Evolutionary conservation across 257 asterid species (phyloP), one percentile per base, ranked within the genome.

Genomic region (Rubia yunnanensis): DNA sequence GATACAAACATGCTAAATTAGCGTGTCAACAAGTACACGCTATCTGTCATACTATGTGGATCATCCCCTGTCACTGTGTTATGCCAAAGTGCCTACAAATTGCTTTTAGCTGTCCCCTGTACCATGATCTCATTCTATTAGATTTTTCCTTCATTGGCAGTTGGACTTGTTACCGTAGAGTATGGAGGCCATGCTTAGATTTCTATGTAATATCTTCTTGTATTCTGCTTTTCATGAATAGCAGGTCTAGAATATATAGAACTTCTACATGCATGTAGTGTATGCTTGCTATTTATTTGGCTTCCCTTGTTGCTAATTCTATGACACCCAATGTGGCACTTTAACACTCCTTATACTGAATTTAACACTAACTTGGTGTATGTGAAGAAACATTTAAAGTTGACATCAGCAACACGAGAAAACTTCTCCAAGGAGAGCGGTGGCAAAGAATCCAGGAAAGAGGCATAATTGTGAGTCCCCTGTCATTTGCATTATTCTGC

Each of bases 381-480:
- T 77, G 60, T 66, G 46, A 81, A 90, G 97, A 75, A 76, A 90
- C 96, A 67, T 91, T 91, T 74, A 60, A 86, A 81, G 92, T 91
- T 59, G 97, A 91, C 69, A 86, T 86, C 30, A 61, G 86, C 74
- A 91, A 80, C 84, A 91, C 96, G 15, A 88, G 84, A 60, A 86
- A 75, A 74, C 97, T 91, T 74, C 91, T 91, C 6, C 91, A 83
- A 74, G 96, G 97, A 34, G 95, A 88, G 60, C 92, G 91, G 55
- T 95, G 96, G 46, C 70, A 74, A 64, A 84, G 56, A 77, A 88
- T 91, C 63, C 78, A 74, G 32, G 81, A 86, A 67, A 88, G 81
- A 70, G 92, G 81, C 74, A 86, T 91, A 63, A 84, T 74, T 17
- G 96, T 91, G 54, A 81, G 92, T 67, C 60, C 55, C 61, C 5